phyloP scores from a whole-genome alignment of 208 protist genomes.

The Plasmodiophora brassicae region DNA sequence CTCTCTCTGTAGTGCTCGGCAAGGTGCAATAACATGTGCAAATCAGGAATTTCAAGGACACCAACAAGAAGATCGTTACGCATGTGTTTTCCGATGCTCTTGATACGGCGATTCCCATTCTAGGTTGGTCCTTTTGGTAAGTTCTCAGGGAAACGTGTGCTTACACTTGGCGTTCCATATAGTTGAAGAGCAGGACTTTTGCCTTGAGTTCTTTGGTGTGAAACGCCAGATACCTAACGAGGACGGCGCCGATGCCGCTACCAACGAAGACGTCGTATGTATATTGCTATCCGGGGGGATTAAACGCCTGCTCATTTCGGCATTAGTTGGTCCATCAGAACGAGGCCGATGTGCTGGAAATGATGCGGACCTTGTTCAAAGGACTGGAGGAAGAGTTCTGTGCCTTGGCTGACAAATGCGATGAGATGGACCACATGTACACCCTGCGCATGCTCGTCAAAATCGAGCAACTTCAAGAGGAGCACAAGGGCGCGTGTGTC shows the following conservation, averaged over 20 bases:
- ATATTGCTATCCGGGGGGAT: not conserved
- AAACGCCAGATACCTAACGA: not conserved
- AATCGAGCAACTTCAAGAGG: constrained; percentile 16
- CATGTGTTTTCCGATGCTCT: not conserved
- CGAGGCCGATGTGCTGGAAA: not conserved
- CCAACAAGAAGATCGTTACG: not conserved
- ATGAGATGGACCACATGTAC: constrained; percentile 24
- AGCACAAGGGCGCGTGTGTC: not conserved
- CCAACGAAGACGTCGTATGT: not conserved
- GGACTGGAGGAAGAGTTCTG: not conserved
- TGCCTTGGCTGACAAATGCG: constrained; percentile 7
- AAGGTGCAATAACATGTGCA: not conserved
- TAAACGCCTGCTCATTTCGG: not conserved
- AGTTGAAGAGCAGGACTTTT: constrained; percentile 7
- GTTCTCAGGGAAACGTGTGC: not conserved
- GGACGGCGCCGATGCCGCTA: not conserved
- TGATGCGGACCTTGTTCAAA: constrained; percentile 21
- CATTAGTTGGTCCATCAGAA: not conserved
- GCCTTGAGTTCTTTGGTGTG: not conserved
- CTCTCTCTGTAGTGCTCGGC: not conserved
- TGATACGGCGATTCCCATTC: not conserved
- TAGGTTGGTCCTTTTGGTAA: not conserved
- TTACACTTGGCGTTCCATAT: not conserved
- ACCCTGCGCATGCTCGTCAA: not conserved
- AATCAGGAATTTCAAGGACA: not conserved